Evolutionary conservation across 176 grass and related monocot genomes (phyloP).

Genomic region (Oropetium thomaeum): DNA sequence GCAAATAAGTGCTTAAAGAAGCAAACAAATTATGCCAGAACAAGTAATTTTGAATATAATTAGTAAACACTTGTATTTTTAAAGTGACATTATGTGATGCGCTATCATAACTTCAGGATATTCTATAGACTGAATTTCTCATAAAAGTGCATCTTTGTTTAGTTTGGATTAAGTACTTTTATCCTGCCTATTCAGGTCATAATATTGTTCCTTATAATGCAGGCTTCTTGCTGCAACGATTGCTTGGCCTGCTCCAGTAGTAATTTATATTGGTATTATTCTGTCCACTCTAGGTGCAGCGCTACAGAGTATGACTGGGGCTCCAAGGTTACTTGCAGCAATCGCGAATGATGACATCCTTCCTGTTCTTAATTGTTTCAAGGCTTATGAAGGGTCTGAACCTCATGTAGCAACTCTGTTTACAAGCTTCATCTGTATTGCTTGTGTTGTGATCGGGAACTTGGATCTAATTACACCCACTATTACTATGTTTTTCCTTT

Average conservation of each 20-base stretch:
- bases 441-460: conserved; percentile 89
- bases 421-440: conserved; percentile 84
- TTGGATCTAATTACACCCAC: conserved; percentile 92
- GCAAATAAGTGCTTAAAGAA: neutral
- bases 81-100: neutral
- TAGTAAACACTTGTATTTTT: neutral
- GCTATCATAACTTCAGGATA: neutral
- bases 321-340: conserved; percentile 85
- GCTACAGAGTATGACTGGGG: conserved; percentile 84
- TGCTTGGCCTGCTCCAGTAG: conserved; percentile 78
- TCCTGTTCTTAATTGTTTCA: conserved; percentile 87
- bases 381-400: conserved; percentile 74
- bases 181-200: neutral
- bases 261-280: conserved; percentile 88
- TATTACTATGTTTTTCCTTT: conserved; percentile 97
- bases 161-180: neutral
- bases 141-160: neutral
- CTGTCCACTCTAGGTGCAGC: conserved; percentile 93
- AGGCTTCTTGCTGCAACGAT: conserved; percentile 88
- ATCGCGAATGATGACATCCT: conserved; percentile 98
- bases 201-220: conserved; percentile 26
- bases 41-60: neutral
- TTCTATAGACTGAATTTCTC: neutral
- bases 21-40: neutral
- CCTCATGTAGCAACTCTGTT: conserved; percentile 88